Evolutionary conservation across 768 basidiomycete species (phyloP).

Genomic region (Tremella fuciformis): DNA sequence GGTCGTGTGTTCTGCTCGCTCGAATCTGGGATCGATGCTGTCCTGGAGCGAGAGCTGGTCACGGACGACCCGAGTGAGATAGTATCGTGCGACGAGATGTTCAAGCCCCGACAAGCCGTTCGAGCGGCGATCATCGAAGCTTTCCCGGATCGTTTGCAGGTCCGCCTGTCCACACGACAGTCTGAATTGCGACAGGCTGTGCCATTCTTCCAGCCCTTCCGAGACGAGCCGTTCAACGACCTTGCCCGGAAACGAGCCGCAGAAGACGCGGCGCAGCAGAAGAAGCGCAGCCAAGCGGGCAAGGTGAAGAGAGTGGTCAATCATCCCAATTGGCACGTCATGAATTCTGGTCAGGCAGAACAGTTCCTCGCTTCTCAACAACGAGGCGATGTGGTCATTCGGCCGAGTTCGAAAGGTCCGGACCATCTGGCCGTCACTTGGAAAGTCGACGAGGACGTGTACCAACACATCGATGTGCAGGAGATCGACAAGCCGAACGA

Average conservation of each 20-base stretch:
- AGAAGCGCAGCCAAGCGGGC: conserved; percentile 79
- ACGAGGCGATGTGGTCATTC: conserved; percentile 90
- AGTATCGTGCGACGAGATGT: conserved; percentile 54
- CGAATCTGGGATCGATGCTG: conserved; percentile 90
- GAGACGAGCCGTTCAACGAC: conserved; percentile 51
- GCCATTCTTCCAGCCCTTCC: conserved; percentile 42
- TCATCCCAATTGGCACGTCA: conserved; percentile 96
- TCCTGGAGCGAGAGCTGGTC: conserved; percentile 64
- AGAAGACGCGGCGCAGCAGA: conserved; percentile 66
- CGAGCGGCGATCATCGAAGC: conserved; percentile 73
- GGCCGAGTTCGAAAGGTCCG: conserved; percentile 89
- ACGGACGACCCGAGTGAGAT: conserved; percentile 44
- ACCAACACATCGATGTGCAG: conserved; percentile 74
- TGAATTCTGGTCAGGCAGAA: conserved; percentile 86
- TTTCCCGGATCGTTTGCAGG: conserved; percentile 62
- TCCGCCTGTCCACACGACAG: conserved; percentile 69
- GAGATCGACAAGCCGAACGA: conserved; percentile 55
- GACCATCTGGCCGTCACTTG: conserved; percentile 96
- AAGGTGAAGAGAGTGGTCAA: conserved; percentile 82
- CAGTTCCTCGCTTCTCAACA: conserved; percentile 82
- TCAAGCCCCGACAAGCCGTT: conserved; percentile 76
- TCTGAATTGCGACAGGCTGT: conserved; percentile 28
- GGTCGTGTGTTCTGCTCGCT: conserved; percentile 67
- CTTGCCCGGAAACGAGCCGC: conserved; percentile 21
- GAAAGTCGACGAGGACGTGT: conserved; percentile 95